Evolutionary conservation across 257 asterid species (phyloP).

Genomic region (Lycium ferocissimum): DNA sequence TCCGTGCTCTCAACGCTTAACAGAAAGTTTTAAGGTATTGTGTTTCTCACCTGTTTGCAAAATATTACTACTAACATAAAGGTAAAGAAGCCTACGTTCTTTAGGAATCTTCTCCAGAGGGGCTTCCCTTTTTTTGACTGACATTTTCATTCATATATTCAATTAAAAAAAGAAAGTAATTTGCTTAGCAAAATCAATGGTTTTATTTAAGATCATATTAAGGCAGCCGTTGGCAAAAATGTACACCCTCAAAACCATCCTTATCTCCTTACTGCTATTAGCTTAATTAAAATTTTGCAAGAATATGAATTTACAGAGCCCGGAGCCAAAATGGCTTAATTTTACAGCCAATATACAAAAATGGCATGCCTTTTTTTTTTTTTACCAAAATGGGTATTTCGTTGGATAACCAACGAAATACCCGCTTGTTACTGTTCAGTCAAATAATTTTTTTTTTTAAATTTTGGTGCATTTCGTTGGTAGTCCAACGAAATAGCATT

Average conservation of each 20-base stretch:
- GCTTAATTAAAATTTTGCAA: neutral
- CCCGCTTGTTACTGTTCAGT: too few relatives aligned
- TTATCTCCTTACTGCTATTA: neutral
- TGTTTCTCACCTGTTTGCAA: neutral
- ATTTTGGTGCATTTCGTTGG: too few relatives aligned
- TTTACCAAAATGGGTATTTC: too few relatives aligned
- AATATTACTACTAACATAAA: neutral
- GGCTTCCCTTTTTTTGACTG: neutral
- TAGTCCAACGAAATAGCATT: too few relatives aligned
- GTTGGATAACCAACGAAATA: too few relatives aligned
- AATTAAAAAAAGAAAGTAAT: neutral
- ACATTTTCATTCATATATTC: neutral
- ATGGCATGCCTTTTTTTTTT: too few relatives aligned
- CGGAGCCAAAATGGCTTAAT: too few relatives aligned
- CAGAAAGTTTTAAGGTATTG: neutral
- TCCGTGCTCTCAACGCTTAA: neutral
- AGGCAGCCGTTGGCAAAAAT: neutral
- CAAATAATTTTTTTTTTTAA: too few relatives aligned
- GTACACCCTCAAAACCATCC: neutral
- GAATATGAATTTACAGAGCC: too few relatives aligned
- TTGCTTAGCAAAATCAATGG: neutral
- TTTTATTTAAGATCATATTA: too few relatives aligned
- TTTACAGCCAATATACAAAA: too few relatives aligned
- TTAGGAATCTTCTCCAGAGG: neutral
- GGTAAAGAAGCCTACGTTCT: neutral